Evolutionary conservation across 352 stramenopile species (phyloP).

Genomic region (Globisporangium iwayamae): DNA sequence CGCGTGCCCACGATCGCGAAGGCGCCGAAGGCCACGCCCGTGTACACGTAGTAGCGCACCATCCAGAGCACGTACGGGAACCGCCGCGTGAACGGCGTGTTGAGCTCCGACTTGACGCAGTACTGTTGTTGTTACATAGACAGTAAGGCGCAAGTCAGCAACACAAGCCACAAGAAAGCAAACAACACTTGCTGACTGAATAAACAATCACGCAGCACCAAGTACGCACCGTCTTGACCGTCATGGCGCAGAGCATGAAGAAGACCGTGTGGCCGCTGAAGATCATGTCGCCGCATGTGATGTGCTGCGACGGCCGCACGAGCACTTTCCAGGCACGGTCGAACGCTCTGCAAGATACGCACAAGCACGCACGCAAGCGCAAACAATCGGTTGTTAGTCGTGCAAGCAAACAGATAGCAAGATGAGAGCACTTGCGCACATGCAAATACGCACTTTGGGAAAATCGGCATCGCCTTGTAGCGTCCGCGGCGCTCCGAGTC

Average conservation of each 20-base stretch:
- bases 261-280: conserved; percentile 88
- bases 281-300: conserved; percentile 88
- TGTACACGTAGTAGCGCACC: conserved; percentile 78
- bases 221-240: conserved; percentile 35
- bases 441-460: conserved; percentile 60
- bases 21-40: conserved; percentile 50
- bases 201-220: not conserved
- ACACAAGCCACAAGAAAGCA: not conserved
- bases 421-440: not conserved
- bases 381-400: not conserved
- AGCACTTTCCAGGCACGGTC: conserved; percentile 81
- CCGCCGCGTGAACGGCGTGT: conserved; percentile 81
- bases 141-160: not conserved
- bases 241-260: conserved; percentile 81
- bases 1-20: conserved; percentile 85
- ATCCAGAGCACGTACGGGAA: conserved; percentile 75
- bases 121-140: conserved; percentile 2
- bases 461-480: conserved; percentile 85
- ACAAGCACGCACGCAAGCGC: not conserved
- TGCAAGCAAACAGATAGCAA: not conserved
- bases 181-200: not conserved
- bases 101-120: conserved; percentile 72
- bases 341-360: conserved; percentile 46
- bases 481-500: conserved; percentile 36
- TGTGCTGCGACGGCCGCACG: conserved; percentile 79